A percentile compares a stretch with the other conserved stretches of the same genome.
These are phyloP conservation scores for Eremochloa ophiuroides DNA, from an alignment of 176 grass and related monocot species.

Conservation along the genomic window DNA sequence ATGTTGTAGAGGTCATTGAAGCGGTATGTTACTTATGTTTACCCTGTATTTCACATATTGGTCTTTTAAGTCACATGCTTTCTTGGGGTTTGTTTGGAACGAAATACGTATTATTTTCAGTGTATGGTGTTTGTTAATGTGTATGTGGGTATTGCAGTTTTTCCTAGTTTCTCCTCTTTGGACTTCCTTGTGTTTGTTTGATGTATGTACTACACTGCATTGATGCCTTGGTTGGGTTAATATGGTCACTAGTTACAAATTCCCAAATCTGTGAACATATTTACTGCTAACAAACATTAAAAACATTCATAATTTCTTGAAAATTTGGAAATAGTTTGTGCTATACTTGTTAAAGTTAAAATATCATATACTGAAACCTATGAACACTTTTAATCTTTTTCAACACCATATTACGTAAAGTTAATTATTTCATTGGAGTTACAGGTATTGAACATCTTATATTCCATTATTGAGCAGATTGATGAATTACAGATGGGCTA, in stretches of 20 bases:
- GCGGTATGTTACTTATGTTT: constrained; percentile 54
- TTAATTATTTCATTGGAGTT: constrained; percentile 14
- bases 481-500: constrained; percentile 92
- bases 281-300: background rate
- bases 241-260: background rate
- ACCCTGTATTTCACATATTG: constrained; percentile 22
- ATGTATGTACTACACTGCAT: background rate
- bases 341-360: background rate
- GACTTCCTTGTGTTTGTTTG: background rate
- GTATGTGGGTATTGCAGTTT: background rate
- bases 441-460: background rate
- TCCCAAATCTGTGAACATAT: background rate
- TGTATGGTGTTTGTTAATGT: background rate
- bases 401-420: background rate
- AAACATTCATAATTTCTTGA: background rate
- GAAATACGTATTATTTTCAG: too few relatives aligned
- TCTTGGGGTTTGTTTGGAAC: too few relatives aligned
- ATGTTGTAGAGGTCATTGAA: constrained; percentile 76
- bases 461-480: constrained; percentile 50
- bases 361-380: background rate
- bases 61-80: too few relatives aligned
- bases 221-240: background rate
- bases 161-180: background rate
- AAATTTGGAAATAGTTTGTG: background rate
- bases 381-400: background rate